phyloP scores from a whole-genome alignment of 768 basidiomycete species.

The Cystobasidium tubakii region DNA sequence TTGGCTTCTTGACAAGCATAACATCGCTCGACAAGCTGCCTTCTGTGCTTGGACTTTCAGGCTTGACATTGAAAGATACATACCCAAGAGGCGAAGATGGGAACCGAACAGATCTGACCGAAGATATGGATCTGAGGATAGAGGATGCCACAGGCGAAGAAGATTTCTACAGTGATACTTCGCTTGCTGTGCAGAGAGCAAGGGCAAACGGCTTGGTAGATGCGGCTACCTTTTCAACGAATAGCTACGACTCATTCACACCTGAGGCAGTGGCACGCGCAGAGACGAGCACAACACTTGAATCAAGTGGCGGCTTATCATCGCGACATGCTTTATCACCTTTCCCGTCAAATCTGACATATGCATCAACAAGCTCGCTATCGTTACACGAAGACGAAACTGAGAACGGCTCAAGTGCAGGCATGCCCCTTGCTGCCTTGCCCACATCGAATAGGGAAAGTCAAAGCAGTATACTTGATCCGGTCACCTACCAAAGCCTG shows the following conservation, averaged over 20 bases:
- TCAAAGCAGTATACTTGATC: background rate
- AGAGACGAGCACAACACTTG: background rate
- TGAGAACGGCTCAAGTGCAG: background rate
- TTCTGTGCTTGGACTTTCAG: background rate
- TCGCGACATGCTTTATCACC: background rate
- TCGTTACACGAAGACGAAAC: background rate
- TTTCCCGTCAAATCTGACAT: background rate
- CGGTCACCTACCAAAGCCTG: background rate
- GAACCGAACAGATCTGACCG: background rate
- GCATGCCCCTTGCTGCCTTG: background rate
- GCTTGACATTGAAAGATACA: background rate
- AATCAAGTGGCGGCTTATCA: background rate
- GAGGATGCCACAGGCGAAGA: background rate
- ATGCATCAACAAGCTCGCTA: background rate
- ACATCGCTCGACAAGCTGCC: slow-evolving; percentile 1
- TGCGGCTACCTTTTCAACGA: background rate
- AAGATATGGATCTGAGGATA: background rate
- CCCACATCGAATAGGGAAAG: background rate
- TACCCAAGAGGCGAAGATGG: slow-evolving; percentile 1
- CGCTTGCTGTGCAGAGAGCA: background rate
- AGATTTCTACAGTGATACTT: background rate
- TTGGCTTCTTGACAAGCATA: slow-evolving; percentile 3
- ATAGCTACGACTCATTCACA: background rate
- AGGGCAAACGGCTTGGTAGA: background rate
- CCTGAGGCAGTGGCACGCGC: background rate